A percentile compares a stretch with the other conserved stretches of the same genome.
Evolutionary conservation across 225 moss, liverwort and hornwort genomes (phyloP).

Genomic region (Neckera pumila): DNA sequence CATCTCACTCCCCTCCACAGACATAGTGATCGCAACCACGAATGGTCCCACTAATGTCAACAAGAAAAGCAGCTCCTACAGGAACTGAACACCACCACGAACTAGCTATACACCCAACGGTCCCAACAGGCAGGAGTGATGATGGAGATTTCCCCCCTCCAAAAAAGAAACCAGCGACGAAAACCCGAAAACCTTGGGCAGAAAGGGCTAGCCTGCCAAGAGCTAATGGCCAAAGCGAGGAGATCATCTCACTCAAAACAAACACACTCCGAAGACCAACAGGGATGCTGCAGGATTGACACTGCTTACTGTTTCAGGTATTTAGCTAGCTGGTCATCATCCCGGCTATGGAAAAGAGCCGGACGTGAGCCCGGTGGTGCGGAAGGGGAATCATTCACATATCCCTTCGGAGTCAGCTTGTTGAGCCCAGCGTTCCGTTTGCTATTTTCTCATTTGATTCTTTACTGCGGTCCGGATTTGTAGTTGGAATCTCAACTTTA

Average conservation of each 20-base stretch:
- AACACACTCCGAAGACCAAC: too few species aligned
- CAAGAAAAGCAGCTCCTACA: neutral
- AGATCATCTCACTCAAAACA: neutral
- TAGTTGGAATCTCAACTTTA: neutral
- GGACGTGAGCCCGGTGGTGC: neutral
- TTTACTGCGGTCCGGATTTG: neutral
- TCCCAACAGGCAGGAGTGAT: neutral
- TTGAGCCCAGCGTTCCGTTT: neutral
- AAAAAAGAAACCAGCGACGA: neutral
- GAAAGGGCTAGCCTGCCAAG: neutral
- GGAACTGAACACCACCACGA: neutral
- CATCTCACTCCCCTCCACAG: neutral
- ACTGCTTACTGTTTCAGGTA: neutral
- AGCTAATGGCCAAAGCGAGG: neutral
- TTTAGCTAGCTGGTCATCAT: neutral
- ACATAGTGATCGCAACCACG: neutral
- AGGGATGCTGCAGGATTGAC: neutral
- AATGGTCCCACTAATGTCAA: neutral
- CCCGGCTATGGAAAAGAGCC: neutral
- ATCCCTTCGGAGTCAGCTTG: too few species aligned
- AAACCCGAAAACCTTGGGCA: neutral
- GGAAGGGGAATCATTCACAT: neutral
- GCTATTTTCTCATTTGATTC: neutral
- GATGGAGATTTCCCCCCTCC: neutral
- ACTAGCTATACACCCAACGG: neutral